Evolutionary conservation across 495 filamentous ascomycete genomes (phyloP).

Genomic region (Podospora fimiseda): DNA sequence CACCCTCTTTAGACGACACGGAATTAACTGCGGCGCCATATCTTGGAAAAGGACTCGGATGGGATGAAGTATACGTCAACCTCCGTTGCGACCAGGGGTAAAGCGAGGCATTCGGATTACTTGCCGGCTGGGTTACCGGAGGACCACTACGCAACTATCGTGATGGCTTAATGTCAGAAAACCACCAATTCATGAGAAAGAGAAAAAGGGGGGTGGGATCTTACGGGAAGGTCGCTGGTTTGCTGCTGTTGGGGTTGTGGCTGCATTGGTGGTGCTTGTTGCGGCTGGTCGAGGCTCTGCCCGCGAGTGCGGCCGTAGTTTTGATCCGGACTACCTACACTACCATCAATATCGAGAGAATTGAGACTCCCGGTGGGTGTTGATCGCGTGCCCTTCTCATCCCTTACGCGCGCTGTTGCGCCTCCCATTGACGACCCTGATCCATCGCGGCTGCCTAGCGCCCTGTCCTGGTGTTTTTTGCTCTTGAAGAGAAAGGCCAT

Average conservation of each 20-base stretch:
- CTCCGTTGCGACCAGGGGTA: conserved; percentile 96
- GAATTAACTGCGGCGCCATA: conserved; percentile 97
- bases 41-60: conserved; percentile 86
- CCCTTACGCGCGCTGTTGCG: conserved; percentile 38
- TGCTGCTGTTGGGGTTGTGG: conserved; percentile 20
- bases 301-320: conserved; percentile 30
- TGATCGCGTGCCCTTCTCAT: conserved; percentile 42
- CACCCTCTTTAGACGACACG: conserved; percentile 87
- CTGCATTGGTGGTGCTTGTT: conserved; percentile 15
- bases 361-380: conserved; percentile 53
- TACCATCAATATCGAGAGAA: conserved; percentile 42
- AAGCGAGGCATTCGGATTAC: conserved; percentile 52
- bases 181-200: neutral
- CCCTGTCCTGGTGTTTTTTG: conserved; percentile 56
- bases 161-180: conserved; percentile 4
- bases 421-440: conserved; percentile 28
- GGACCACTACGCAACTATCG: conserved; percentile 43
- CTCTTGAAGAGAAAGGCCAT: conserved; percentile 73
- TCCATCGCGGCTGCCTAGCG: conserved; percentile 40
- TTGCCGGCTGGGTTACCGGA: conserved; percentile 16
- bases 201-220: conserved; percentile 6
- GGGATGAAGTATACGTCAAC: conserved; percentile 74
- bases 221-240: conserved; percentile 45
- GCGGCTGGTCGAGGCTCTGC: conserved; percentile 34
- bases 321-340: conserved; percentile 46